Conservation (phyloP, 768 basidiomycete genomes). For the Tylopilus sp. region DNA sequence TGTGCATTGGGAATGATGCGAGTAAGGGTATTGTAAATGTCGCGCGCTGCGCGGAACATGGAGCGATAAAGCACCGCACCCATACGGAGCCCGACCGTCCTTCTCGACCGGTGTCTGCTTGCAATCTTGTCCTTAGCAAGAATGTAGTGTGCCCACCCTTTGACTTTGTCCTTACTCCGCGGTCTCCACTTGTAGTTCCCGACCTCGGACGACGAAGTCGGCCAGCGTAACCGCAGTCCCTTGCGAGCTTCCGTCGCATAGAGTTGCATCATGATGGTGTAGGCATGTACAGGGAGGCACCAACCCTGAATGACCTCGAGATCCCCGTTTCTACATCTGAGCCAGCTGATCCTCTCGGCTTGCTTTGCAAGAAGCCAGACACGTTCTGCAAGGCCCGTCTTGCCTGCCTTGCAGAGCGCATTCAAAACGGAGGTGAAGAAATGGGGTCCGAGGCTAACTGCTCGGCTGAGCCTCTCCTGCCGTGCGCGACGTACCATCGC, state of each 20-base stretch:
- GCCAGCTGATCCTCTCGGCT: slow-evolving; percentile 57
- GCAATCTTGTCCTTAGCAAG: slow-evolving; percentile 19
- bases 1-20: slow-evolving; percentile 22
- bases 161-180: slow-evolving; percentile 20
- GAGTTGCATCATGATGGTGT: slow-evolving; percentile 67
- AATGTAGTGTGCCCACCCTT: slow-evolving; percentile 37
- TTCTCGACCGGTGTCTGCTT: slow-evolving; percentile 23
- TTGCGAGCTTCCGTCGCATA: slow-evolving; percentile 48
- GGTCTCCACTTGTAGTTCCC: slow-evolving; percentile 18
- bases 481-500: slow-evolving; percentile 23
- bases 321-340: slow-evolving; percentile 15
- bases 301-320: slow-evolving; percentile 43
- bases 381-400: slow-evolving; percentile 53
- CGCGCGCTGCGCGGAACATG: slow-evolving; percentile 33
- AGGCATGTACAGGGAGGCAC: slow-evolving; percentile 63
- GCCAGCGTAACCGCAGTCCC: slow-evolving; percentile 15
- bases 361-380: slow-evolving; percentile 61
- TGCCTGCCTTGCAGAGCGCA: slow-evolving; percentile 54
- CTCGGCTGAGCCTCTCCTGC: slow-evolving; percentile 37
- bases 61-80: slow-evolving; percentile 33
- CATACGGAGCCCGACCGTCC: slow-evolving; percentile 29
- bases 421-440: slow-evolving; percentile 59
- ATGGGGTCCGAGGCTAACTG: slow-evolving; percentile 52
- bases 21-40: slow-evolving; percentile 23
- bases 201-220: neutral